Base-by-base conservation (phyloP, 805 yeast species). In the Cyberlindnera mrakii region DNA sequence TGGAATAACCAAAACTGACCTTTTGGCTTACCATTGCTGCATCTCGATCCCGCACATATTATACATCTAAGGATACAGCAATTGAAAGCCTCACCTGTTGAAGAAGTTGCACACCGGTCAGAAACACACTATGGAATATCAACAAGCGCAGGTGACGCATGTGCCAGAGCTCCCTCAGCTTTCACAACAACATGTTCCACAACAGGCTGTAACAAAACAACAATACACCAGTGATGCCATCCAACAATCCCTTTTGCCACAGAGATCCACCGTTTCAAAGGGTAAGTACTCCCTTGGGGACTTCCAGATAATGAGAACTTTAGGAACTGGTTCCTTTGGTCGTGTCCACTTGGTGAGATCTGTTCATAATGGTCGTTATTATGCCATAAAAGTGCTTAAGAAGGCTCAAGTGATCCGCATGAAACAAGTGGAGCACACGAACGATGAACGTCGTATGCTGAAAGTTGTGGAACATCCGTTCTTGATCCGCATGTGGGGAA, bases 271-370 rank as follows among this genome's bases (percentile, higher is more conserved):
- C 1, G 48, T 54, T 1, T 58, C 62, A 4, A 57, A 52, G 33
- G 96, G 96, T 14, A 89, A 88, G 59, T 90, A 90, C 62, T 74
- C 85, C 13, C 65, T 90, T 14, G 64, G 72, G 19, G 97, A 90
- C 67, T 90, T 90, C 59, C 83, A 80, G 52, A 80, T 89, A 46
- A 73, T 85, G 72, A 75, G 96, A 52, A 90, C 97, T 6, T 70
- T 90, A 45, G 97, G 97, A 2, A 90, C 97, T 0, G 97, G 97
- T 2, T 89, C 96, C 3, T 90, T 90, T 68, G 97, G 97, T 19
- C 74, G 97, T 48, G 97, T 90, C 35, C 97, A 90, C 65, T 67
- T 90, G 44, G 95, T 87, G 5, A 71, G 93, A 33, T 80, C 90
- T 4, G 85, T 85, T 30, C 96, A 90, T 66, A 90, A 90, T 65